A percentile compares a stretch with the other conserved stretches of the same genome.
Conservation (phyloP, 495 filamentous ascomycete genomes). For the Penicillium nucicola region DNA sequence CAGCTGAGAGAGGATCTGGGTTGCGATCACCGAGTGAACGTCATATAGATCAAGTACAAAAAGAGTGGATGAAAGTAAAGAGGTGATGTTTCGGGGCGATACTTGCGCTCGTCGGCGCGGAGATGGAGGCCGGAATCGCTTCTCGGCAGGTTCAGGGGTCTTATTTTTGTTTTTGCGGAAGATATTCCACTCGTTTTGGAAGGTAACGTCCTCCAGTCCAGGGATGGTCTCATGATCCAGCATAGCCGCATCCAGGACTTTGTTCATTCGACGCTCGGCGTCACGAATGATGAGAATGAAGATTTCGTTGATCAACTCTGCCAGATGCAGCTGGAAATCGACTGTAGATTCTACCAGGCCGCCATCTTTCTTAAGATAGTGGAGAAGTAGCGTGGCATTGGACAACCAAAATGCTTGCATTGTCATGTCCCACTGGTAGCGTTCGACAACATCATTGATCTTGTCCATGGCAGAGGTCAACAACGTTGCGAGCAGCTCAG, state of each 20-base stretch:
- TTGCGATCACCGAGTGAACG: constrained; percentile 93
- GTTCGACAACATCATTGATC: constrained; percentile 93
- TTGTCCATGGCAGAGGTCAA: constrained; percentile 88
- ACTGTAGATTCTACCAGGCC: constrained; percentile 79
- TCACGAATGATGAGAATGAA: constrained; percentile 98
- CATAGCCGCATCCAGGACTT: constrained; percentile 88
- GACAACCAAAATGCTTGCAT: constrained; percentile 98
- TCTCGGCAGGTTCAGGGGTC: constrained; percentile 77
- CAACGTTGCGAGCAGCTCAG: constrained; percentile 75
- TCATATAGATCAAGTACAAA: constrained; percentile 99
- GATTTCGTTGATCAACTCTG: constrained; percentile 96
- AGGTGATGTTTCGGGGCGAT: constrained; percentile 94
- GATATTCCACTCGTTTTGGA: constrained; percentile 97
- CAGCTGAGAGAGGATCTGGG: constrained; percentile 88
- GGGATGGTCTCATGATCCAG: constrained; percentile 98
- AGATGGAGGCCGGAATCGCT: constrained; percentile 90
- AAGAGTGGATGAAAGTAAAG: constrained; percentile 89
- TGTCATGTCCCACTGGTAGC: constrained; percentile 98
- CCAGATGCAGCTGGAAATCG: constrained; percentile 87
- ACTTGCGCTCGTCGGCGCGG: constrained; percentile 88
- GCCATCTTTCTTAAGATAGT: constrained; percentile 94
- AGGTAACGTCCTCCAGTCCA: constrained; percentile 91
- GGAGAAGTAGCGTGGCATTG: constrained; percentile 89
- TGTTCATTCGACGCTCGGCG: constrained; percentile 96
- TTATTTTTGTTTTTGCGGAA: constrained; percentile 91